These are phyloP conservation scores for Seiridium cupressi DNA, from an alignment of 2,329 filamentous ascomycete species.

Conservation along the genomic window DNA sequence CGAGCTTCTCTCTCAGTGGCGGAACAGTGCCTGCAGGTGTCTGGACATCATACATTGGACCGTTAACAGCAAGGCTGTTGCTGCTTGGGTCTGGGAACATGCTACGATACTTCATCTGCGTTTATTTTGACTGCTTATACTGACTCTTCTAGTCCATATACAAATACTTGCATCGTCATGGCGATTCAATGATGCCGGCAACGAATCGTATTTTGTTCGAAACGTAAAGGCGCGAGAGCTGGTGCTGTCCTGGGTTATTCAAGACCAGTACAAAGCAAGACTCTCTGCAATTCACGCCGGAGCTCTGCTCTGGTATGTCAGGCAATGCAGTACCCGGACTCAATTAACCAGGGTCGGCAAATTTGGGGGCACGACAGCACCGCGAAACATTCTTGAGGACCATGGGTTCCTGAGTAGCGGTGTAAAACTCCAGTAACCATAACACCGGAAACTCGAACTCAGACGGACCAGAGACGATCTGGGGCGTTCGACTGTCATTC, in stretches of 20 bases:
- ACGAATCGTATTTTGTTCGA: neutral
- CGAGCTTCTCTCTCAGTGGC: neutral
- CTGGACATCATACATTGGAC: constrained; percentile 3
- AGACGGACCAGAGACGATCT: neutral
- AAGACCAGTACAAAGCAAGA: neutral
- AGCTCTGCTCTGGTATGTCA: neutral
- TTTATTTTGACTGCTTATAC: neutral
- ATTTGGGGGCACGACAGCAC: neutral
- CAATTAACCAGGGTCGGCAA: constrained; percentile 11
- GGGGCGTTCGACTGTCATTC: neutral
- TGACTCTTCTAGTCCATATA: neutral
- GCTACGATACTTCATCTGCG: neutral
- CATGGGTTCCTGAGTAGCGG: neutral
- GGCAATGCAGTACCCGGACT: neutral
- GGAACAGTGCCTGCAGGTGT: constrained; percentile 2
- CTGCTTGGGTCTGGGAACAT: constrained; percentile 1
- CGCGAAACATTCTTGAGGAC: neutral
- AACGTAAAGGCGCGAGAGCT: neutral
- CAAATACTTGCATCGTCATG: neutral
- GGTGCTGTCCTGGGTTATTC: neutral
- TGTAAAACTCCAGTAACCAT: neutral
- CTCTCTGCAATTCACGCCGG: neutral
- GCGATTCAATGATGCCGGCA: neutral
- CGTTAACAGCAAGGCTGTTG: neutral
- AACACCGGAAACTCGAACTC: neutral